These are phyloP conservation scores for Rosa multiflora DNA, from an alignment of 306 rosid genomes.

Conservation along the genomic window DNA sequence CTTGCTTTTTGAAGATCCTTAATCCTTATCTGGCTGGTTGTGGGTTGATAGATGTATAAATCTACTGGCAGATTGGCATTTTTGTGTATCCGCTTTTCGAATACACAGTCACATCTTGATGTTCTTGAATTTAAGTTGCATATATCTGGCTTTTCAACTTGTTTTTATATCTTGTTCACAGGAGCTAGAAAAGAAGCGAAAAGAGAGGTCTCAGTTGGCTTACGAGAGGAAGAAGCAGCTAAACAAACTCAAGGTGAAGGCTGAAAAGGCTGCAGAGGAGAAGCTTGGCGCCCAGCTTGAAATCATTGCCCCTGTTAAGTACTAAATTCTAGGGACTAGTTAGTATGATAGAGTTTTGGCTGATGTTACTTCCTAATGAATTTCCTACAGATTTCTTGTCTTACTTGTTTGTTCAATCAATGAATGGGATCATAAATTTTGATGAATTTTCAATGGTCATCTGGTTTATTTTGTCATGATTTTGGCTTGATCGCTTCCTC, in stretches of 20 bases:
- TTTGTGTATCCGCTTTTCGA: too few relatives aligned
- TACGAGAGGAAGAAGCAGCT: conserved; percentile 69
- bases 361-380: conserved; percentile 18
- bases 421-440: background rate
- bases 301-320: conserved; percentile 54
- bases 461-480: background rate
- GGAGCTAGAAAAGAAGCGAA: conserved; percentile 70
- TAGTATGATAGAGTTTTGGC: conserved; percentile 28
- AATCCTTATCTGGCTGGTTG: background rate
- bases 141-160: background rate
- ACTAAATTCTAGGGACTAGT: conserved; percentile 27
- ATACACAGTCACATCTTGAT: too few relatives aligned
- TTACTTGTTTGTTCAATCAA: conserved; percentile 1
- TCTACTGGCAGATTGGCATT: background rate
- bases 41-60: background rate
- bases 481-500: too few relatives aligned
- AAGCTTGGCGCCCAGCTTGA: conserved; percentile 59
- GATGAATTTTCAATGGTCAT: conserved; percentile 16
- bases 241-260: conserved; percentile 34
- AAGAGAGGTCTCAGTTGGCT: conserved; percentile 41
- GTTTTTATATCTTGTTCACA: conserved; percentile 9
- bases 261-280: conserved; percentile 53
- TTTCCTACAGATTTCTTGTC: conserved; percentile 26
- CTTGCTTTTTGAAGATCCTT: background rate
- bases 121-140: too few relatives aligned